Base-by-base conservation (phyloP, 1,139 yeast species). In the Trichomonascaceae sp. region DNA sequence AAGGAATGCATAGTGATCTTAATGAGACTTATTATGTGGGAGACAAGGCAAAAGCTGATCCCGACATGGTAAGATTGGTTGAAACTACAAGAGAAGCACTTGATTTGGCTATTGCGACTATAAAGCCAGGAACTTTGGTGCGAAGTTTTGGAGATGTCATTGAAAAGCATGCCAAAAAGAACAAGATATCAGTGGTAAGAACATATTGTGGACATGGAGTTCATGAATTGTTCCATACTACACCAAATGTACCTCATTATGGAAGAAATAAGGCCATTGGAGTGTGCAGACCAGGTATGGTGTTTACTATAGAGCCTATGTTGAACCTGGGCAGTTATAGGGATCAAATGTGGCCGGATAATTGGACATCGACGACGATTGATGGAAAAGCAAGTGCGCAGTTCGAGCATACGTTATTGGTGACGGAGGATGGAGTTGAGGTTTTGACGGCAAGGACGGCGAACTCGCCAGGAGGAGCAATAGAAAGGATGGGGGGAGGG, bases 251-350 rank as follows among this genome's bases (percentile, higher is more conserved):
- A 53, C 97, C 98, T 5, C 99, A 95, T 71, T 95, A 75, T 69
- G 96, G 95, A 38, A 85, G 84, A 63, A 95, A 91, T 74, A 93
- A 93, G 74, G 90, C 96, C 6, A 79, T 91, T 49, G 99, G 99
- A 55, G 83, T 88, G 52, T 91, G 95, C 73, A 89, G 89, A 68
- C 91, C 96, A 18, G 99, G 99, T 19, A 87, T 91, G 86, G 91
- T 89, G 15, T 95, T 95, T 74, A 95, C 99, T 19, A 90, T 95
- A 57, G 99, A 95, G 72, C 99, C 99, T 48, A 95, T 95, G 99
- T 80, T 95, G 63, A 87, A 89, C 66, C 75, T 85, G 60, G 99
- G 99, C n/a, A 75, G 85, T 0, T 85, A 82, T 74, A 81, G 81
- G 64, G 99, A 91, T 70, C 73, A 80, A 56, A 77, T 84, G 52